Evolutionary conservation across 495 filamentous ascomycete genomes (phyloP).

Genomic region (Xylaria intraflava): DNA sequence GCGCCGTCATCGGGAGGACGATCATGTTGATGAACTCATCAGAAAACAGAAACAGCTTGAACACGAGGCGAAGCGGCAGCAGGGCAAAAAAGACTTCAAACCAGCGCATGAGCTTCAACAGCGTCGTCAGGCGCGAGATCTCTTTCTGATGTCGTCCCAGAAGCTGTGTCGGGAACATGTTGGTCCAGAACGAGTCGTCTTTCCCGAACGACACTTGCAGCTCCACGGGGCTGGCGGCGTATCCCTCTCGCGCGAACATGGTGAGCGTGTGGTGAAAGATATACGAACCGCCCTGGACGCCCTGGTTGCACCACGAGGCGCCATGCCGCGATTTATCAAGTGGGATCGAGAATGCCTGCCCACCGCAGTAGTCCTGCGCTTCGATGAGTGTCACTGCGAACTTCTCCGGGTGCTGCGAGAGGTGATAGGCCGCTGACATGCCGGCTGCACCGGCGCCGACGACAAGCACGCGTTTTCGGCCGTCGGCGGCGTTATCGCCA

Average conservation of each 20-base stretch:
- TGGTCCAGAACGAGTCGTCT: slow-evolving; percentile 71
- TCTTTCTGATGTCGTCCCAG: slow-evolving; percentile 57
- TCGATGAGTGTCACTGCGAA: slow-evolving; percentile 74
- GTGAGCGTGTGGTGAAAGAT: slow-evolving; percentile 79
- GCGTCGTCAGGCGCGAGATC: slow-evolving; percentile 52
- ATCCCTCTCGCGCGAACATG: slow-evolving; percentile 64
- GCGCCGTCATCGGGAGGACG: slow-evolving; percentile 62
- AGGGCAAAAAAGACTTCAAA: slow-evolving; percentile 66
- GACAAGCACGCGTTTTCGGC: slow-evolving; percentile 48
- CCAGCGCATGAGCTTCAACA: slow-evolving; percentile 59
- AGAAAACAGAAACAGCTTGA: slow-evolving; percentile 65
- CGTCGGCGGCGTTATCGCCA: slow-evolving; percentile 1
- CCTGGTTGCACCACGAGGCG: slow-evolving; percentile 74
- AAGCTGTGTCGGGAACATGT: slow-evolving; percentile 67
- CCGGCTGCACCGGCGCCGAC: slow-evolving; percentile 62
- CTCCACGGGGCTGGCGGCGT: slow-evolving; percentile 61
- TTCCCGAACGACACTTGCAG: slow-evolving; percentile 81
- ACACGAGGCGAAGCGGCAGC: slow-evolving; percentile 62
- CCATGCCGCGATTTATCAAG: slow-evolving; percentile 61
- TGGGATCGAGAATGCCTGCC: slow-evolving; percentile 73
- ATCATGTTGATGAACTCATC: slow-evolving; percentile 69
- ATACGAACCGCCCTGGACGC: slow-evolving; percentile 72
- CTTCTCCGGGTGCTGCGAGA: slow-evolving; percentile 65
- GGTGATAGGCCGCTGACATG: slow-evolving; percentile 67
- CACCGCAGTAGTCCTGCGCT: slow-evolving; percentile 59